Evolutionary conservation across 1,139 yeast species (phyloP), one percentile per base, ranked within the genome.

Genomic region (Kurtzmaniella natalensis): DNA sequence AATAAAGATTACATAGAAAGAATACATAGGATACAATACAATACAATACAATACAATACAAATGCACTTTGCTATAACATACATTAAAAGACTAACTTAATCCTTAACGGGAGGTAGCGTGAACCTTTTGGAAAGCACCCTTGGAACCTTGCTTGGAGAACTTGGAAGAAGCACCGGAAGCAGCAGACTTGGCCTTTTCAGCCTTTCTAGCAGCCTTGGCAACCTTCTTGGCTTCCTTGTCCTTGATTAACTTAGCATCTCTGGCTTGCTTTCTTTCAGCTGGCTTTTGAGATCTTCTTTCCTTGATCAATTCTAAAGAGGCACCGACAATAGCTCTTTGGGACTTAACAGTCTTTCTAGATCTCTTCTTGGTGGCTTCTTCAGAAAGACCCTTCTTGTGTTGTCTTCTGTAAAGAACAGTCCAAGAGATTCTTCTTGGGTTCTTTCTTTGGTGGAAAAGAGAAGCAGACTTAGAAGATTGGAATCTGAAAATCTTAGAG

Each of bases 381-480:
- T 92, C 98, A 63, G 96, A 81, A 65, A 89, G 80, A 79, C 99
- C 99, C 79, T 92, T 92, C 85, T 87, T 89, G 95, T 92, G 97
- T 78, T 89, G 96, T 78, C 95, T 86, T 83, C 99, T 92, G 92
- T 78, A 92, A 61, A 92, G 81, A 64, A 89, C 96, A 55, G 99
- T 92, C 99, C 99, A 92, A 53, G 97, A 83, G 67, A 92, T 81
- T 82, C 96, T 86, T 82, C 98, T 88, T 76, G 98, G 99, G 89
- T 94, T 92, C 94, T 92, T 92, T 83, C 97, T 88, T 81, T 94
- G 99, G 66, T 82, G 81, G 94, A 92, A 92, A 64, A 92, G 83
- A 67, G 98, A 88, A 61, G 95, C 94, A 65, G 95, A 80, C 78
- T 92, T 94, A 57, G 96, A 86, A 69, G 88, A 82, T 73, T 85